A percentile compares a stretch with the other conserved stretches of the same genome.
Evolutionary conservation across 1,284 basidiomycete genomes (phyloP).

Genomic region (Puccinia novopanici): DNA sequence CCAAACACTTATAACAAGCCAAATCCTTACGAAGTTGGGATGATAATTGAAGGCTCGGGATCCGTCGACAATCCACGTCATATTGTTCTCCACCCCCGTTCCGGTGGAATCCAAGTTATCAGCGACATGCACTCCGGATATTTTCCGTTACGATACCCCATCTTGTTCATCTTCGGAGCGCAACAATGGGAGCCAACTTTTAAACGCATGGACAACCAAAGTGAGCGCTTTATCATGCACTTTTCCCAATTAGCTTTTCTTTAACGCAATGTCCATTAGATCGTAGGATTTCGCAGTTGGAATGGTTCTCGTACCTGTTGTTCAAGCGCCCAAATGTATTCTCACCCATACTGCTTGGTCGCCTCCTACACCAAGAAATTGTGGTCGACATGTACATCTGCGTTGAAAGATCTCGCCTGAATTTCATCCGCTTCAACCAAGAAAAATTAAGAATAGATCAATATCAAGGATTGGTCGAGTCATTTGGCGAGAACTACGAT

Average conservation of each 20-base stretch:
- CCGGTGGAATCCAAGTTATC: no score
- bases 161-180: no score
- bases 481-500: no score
- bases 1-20: slow-evolving; percentile 16
- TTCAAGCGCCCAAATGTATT: background rate
- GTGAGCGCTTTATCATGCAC: background rate
- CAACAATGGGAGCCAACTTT: no score
- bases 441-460: slow-evolving; percentile 1
- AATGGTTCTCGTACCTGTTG: background rate
- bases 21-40: background rate
- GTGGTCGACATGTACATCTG: slow-evolving; percentile 25
- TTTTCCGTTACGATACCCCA: no score
- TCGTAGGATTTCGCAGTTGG: background rate
- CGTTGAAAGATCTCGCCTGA: no score
- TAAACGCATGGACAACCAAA: background rate
- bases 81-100: background rate
- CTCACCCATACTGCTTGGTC: background rate
- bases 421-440: no score
- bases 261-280: background rate
- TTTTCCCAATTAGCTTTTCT: slow-evolving; percentile 11
- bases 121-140: no score
- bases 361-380: background rate
- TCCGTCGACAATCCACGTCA: background rate
- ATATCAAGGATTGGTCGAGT: background rate
- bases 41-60: background rate